phyloP scores from a whole-genome alignment of 805 yeast species.

The Schizosaccharomyces japonicus region DNA sequence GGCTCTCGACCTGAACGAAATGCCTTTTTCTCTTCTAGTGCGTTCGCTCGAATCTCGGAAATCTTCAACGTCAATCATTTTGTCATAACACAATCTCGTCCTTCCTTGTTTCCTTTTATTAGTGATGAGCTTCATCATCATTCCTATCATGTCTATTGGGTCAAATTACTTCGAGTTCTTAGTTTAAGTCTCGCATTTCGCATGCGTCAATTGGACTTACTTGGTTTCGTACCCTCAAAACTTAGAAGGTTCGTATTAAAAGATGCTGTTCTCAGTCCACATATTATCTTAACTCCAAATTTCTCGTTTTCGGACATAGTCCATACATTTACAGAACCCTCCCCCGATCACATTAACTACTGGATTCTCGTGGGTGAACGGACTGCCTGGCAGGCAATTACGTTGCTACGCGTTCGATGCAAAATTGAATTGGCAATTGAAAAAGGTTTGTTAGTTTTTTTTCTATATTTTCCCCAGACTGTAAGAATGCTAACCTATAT shows the following conservation, averaged over 20 bases:
- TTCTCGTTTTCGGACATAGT: neutral
- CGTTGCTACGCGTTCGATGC: neutral
- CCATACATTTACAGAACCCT: neutral
- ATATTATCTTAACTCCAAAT: neutral
- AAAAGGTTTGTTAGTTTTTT: neutral
- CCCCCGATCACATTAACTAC: neutral
- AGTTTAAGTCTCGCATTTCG: neutral
- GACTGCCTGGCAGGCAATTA: neutral
- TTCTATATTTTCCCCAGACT: too few species aligned
- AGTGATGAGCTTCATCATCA: neutral
- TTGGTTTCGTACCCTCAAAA: neutral
- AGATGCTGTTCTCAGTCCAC: neutral
- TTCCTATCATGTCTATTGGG: neutral
- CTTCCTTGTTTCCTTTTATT: constrained; percentile 64
- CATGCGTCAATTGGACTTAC: neutral
- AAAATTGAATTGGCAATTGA: neutral
- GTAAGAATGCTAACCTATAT: too few species aligned
- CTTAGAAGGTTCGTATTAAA: neutral
- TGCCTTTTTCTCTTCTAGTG: constrained; percentile 56
- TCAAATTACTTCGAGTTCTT: neutral
- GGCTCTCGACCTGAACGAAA: constrained; percentile 84
- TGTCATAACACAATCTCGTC: constrained; percentile 95
- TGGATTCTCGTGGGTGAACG: constrained; percentile 1
- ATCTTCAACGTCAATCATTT: constrained; percentile 96
- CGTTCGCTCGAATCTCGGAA: constrained; percentile 27